These are phyloP conservation scores for Malassezia yamatoensis DNA, from an alignment of 1,284 basidiomycete genomes.

Conservation along the genomic window DNA sequence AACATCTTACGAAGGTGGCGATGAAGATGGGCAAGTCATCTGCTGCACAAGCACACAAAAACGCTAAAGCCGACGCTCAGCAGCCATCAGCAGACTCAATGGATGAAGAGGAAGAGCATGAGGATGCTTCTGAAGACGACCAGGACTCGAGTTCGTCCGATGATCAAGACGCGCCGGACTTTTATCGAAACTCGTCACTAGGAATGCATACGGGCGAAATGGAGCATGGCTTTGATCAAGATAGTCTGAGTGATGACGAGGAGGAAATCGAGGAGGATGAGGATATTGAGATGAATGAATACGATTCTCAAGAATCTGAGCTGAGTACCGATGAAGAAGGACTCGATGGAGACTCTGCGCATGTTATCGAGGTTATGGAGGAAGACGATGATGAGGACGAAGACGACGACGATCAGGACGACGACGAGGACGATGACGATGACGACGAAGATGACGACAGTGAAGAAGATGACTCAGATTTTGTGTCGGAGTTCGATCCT, in stretches of 20 bases:
- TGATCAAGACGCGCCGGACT: constrained; percentile 63
- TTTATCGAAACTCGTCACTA: constrained; percentile 91
- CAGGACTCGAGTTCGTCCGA: constrained; percentile 41
- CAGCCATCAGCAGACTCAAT: not conserved
- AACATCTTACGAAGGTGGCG: constrained; percentile 85
- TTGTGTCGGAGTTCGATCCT: constrained; percentile 45
- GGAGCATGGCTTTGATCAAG: constrained; percentile 50
- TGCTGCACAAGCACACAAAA: constrained; percentile 37
- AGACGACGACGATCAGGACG: constrained; percentile 11
- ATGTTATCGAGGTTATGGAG: constrained; percentile 49
- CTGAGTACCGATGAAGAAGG: constrained; percentile 50
- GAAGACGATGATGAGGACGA: constrained; percentile 31
- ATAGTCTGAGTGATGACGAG: constrained; percentile 74
- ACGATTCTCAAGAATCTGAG: constrained; percentile 47
- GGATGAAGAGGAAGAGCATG: constrained; percentile 13
- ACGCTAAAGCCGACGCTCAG: constrained; percentile 12
- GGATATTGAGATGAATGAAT: constrained; percentile 72
- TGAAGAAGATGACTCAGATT: constrained; percentile 35
- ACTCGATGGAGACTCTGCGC: constrained; percentile 42
- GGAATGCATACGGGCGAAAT: constrained; percentile 66
- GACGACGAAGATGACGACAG: constrained; percentile 49
- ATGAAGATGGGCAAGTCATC: constrained; percentile 87
- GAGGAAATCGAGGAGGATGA: constrained; percentile 78
- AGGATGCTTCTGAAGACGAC: constrained; percentile 30
- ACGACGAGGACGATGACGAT: constrained; percentile 25